phyloP scores from a whole-genome alignment of 2,329 filamentous ascomycete species.

The Pestalotiopsis sp. region DNA sequence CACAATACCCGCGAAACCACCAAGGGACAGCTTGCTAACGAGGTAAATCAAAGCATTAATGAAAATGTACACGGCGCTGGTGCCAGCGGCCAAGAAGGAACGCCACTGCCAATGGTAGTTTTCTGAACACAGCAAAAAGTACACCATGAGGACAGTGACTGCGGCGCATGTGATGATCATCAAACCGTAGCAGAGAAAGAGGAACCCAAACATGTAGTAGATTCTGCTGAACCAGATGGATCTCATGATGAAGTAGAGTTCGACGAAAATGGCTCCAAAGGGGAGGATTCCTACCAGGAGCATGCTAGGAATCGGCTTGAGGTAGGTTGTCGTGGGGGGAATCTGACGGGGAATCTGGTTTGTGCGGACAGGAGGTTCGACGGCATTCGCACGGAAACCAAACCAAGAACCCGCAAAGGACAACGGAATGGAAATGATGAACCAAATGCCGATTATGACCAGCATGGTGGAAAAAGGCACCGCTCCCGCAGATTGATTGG shows the following conservation, averaged over 20 bases:
- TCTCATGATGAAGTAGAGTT: constrained; percentile 99
- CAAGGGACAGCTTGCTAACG: constrained; percentile 83
- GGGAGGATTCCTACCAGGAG: constrained; percentile 89
- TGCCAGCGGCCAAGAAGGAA: constrained; percentile 88
- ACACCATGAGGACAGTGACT: constrained; percentile 91
- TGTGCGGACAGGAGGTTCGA: constrained; percentile 84
- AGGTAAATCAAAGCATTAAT: constrained; percentile 90
- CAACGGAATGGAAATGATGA: constrained; percentile 90
- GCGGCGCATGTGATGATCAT: constrained; percentile 96
- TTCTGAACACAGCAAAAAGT: constrained; percentile 93
- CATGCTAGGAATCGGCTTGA: constrained; percentile 87
- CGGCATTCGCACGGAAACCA: constrained; percentile 75
- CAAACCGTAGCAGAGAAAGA: constrained; percentile 95
- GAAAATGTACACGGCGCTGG: constrained; percentile 90
- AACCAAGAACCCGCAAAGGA: constrained; percentile 91
- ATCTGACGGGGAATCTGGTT: constrained; percentile 99
- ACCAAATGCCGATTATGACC: constrained; percentile 92
- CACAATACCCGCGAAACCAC: constrained; percentile 82
- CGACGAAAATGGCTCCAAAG: constrained; percentile 96
- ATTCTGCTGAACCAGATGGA: constrained; percentile 98
- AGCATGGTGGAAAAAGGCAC: constrained; percentile 98
- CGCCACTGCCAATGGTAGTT: constrained; percentile 99
- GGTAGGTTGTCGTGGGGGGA: constrained; percentile 79
- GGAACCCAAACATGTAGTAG: constrained; percentile 99
- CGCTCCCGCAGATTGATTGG: constrained; percentile 86